Evolutionary conservation across 1,284 basidiomycete species (phyloP).

Genomic region (Hymenochaete sp.): DNA sequence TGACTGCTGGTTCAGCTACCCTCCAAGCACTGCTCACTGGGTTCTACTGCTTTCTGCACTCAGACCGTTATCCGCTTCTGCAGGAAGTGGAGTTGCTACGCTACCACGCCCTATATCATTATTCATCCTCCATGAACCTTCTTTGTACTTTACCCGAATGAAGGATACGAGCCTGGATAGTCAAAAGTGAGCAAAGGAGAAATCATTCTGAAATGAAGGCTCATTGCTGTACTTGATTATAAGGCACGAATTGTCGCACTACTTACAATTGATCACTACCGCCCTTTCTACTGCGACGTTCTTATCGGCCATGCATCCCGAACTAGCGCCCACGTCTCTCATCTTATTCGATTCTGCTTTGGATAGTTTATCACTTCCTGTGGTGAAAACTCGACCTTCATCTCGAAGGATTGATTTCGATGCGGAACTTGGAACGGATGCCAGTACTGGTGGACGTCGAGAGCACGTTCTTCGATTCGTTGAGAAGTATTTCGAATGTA

Average conservation of each 20-base stretch:
- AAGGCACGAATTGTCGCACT: slow-evolving; percentile 43
- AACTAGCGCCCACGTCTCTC: slow-evolving; percentile 28
- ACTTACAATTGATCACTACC: slow-evolving; percentile 38
- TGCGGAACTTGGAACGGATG: too few relatives aligned
- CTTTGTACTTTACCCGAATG: slow-evolving; percentile 42
- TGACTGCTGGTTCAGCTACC: slow-evolving; percentile 44
- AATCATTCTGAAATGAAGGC: too few relatives aligned
- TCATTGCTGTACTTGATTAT: too few relatives aligned
- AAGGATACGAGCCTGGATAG: too few relatives aligned
- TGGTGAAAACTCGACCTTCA: slow-evolving; percentile 32
- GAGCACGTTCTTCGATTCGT: slow-evolving; percentile 13
- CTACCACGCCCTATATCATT: slow-evolving; percentile 41
- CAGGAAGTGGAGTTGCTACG: slow-evolving; percentile 28
- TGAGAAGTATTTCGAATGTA: slow-evolving; percentile 36
- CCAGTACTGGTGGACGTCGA: too few relatives aligned
- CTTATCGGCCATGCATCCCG: too few relatives aligned
- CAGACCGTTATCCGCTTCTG: slow-evolving; percentile 13
- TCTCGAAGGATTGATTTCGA: slow-evolving; percentile 28
- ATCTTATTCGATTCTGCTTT: slow-evolving; percentile 55
- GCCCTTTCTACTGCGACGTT: slow-evolving; percentile 31
- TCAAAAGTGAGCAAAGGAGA: too few relatives aligned
- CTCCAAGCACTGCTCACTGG: slow-evolving; percentile 51
- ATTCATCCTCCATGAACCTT: slow-evolving; percentile 56
- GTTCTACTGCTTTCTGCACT: slow-evolving; percentile 47
- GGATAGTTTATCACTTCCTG: slow-evolving; percentile 46